Evolutionary conservation across 768 basidiomycete species (phyloP), one percentile per base, ranked within the genome.

Genomic region (Boletus reticuloceps): DNA sequence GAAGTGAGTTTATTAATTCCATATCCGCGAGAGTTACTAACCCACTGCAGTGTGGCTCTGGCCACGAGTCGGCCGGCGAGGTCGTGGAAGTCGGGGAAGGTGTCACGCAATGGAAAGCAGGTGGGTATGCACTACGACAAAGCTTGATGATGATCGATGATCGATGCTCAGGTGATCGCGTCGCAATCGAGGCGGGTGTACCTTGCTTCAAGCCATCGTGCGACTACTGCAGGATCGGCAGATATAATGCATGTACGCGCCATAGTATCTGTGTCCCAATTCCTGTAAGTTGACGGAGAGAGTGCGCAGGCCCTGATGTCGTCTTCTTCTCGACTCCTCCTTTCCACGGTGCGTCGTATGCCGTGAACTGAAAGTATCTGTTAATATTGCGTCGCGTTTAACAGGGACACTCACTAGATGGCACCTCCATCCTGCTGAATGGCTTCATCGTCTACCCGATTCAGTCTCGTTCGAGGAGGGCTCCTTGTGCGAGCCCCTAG

Each of bases 311-410:
- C 46, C 75, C 75, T 20, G 72, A 77, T 34, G 69, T 79, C 32
- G 84, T 86, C 34, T 87, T 87, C 71, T 85, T 87, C 66, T 87
- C 85, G 12, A 86, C 85, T 1, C 85, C 85, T 20, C 85, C 85
- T 6, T 85, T 75, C 70, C 84, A 86, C 56, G 84, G 84, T 82
- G 55, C 32, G 69, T 20, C 20, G 20, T 14, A 17, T 19, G 29
- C 45, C 31, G 7, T 39, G 34, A 27, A 41, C 19, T 13, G 6
- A n/a, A 44, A 27, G n/a, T 47, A 8, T 17, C 14, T 13, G 12
- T 34, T 54, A 31, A 58, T 16, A 10, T 17, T 5, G 3, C 42
- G 16, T 44, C 45, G 17, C 13, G 12, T 50, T 38, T 36, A 31
- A 22, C 54, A 85, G 84, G 84, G 44, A 85, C 84, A 41, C 66